Conservation (phyloP, 176 grass and related monocot genomes). For the Lolium multiflorum region DNA sequence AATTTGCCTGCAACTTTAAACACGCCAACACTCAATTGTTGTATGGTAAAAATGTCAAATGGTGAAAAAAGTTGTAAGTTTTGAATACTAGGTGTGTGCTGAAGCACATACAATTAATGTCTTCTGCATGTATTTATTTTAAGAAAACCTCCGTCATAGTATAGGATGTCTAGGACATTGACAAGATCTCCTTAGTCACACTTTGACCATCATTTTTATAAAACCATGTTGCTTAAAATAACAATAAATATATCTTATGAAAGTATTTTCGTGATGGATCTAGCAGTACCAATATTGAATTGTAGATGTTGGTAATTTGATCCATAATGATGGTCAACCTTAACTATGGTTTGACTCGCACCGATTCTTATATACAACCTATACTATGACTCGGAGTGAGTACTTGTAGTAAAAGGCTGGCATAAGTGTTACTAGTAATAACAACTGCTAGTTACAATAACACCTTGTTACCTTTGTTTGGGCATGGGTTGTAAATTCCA, state of each 20-base stretch:
- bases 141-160: background rate
- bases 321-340: background rate
- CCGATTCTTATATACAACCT: too few relatives aligned
- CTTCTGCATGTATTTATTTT: constrained; percentile 9
- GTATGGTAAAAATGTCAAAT: background rate
- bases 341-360: background rate
- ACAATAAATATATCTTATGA: background rate
- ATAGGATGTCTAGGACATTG: constrained; percentile 2
- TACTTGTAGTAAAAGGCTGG: background rate
- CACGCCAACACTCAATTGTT: background rate
- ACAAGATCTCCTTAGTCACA: background rate
- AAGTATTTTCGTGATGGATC: constrained; percentile 7
- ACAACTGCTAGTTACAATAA: background rate
- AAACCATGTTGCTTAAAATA: constrained; percentile 14
- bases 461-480: background rate
- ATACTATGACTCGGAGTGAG: too few relatives aligned
- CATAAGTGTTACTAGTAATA: background rate
- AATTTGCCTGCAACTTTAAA: constrained; percentile 20
- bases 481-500: background rate
- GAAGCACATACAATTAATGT: constrained; percentile 11
- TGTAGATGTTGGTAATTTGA: background rate
- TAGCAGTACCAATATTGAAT: background rate
- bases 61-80: background rate
- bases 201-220: background rate
- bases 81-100: background rate